These are phyloP conservation scores for Fusarium setosum DNA, from an alignment of 2,329 filamentous ascomycete genomes.

Conservation along the genomic window DNA sequence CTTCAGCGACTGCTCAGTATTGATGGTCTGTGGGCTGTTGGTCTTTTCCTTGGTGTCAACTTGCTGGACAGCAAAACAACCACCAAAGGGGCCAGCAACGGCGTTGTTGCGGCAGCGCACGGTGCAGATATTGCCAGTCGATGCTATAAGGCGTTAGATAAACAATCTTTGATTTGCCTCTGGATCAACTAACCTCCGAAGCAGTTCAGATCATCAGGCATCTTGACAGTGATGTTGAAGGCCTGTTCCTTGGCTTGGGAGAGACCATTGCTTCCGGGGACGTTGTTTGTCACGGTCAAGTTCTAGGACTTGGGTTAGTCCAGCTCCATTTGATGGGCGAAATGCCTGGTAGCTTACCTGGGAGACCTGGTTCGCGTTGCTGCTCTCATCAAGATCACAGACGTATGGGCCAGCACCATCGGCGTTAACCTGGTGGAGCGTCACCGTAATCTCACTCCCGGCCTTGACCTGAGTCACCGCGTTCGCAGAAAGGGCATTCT, in stretches of 20 bases:
- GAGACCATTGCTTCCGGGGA: conserved; percentile 68
- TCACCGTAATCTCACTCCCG: conserved; percentile 64
- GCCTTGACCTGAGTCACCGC: conserved; percentile 61
- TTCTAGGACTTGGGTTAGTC: conserved; percentile 28
- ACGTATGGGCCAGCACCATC: conserved; percentile 71
- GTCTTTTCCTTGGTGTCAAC: conserved; percentile 53
- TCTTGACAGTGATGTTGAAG: conserved; percentile 66
- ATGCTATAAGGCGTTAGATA: conserved; percentile 47
- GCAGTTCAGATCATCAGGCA: conserved; percentile 62
- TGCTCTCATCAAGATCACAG: conserved; percentile 64
- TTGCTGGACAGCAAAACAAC: conserved; percentile 69
- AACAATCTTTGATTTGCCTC: accelerated
- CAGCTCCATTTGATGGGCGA: accelerated
- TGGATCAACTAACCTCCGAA: conserved; percentile 57
- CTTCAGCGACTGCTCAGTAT: conserved; percentile 57
- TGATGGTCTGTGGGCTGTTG: conserved; percentile 59
- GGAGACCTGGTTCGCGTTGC: conserved; percentile 49
- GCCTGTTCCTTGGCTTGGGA: conserved; percentile 65
- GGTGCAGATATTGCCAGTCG: conserved; percentile 69
- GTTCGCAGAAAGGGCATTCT: conserved; percentile 59
- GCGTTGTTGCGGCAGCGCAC: conserved; percentile 70
- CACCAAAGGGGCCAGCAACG: conserved; percentile 66
- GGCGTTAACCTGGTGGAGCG: conserved; percentile 74
- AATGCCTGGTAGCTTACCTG: conserved; percentile 2
- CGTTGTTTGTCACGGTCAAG: conserved; percentile 67